A percentile compares a stretch with the other conserved stretches of the same genome.
These are phyloP conservation scores for Pseudocercospora fijiensis DNA, from an alignment of 2,329 filamentous ascomycete species.

Conservation along the genomic window DNA sequence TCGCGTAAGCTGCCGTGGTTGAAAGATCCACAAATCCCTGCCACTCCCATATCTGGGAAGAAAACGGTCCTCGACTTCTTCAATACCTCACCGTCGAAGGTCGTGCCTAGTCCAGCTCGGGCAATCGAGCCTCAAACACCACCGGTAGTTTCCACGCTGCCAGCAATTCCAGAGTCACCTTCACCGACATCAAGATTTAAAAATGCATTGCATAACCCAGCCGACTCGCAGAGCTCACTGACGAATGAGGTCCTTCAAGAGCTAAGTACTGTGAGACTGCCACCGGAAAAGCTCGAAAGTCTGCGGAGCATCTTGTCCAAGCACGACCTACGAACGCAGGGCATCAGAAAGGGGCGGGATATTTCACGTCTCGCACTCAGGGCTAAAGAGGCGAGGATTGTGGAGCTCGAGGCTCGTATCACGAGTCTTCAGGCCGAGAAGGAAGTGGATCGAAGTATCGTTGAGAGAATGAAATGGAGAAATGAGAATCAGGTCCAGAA, in stretches of 20 bases:
- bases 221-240: conserved; percentile 28
- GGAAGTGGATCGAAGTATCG: conserved; percentile 50
- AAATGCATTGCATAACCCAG: conserved; percentile 31
- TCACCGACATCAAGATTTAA: conserved; percentile 27
- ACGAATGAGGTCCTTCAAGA: conserved; percentile 29
- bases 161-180: conserved; percentile 20
- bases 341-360: conserved; percentile 65
- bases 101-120: conserved; percentile 9
- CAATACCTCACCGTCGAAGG: conserved; percentile 30
- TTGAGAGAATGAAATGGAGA: conserved; percentile 49
- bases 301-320: conserved; percentile 53
- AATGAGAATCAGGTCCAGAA: conserved; percentile 9
- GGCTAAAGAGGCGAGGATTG: conserved; percentile 63
- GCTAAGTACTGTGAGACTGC: conserved; percentile 22
- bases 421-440: conserved; percentile 55
- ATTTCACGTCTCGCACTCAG: conserved; percentile 62
- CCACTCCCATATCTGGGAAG: conserved; percentile 32
- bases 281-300: conserved; percentile 32
- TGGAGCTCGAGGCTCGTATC: conserved; percentile 67
- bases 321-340: conserved; percentile 59
- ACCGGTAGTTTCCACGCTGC: neutral
- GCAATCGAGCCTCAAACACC: conserved; percentile 8
- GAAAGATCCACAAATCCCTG: conserved; percentile 14
- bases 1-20: conserved; percentile 44
- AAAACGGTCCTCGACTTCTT: conserved; percentile 30